Base-by-base conservation (phyloP, 345 rosid species). In the Mangifera indica region DNA sequence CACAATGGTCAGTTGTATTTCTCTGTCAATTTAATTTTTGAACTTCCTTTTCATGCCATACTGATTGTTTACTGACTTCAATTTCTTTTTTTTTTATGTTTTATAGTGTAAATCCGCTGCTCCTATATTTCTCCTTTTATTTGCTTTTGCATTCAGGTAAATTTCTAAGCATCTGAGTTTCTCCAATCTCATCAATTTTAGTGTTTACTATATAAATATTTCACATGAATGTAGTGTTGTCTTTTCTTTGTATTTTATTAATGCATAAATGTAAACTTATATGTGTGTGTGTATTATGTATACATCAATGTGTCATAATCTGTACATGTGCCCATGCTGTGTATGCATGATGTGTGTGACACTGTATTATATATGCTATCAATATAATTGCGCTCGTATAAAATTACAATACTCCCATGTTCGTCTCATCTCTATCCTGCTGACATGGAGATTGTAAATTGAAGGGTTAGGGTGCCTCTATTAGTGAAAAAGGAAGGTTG, bases 141-240 rank as follows among this genome's bases (percentile, higher is more conserved):
- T 96, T 76, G 97, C 99, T 77, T 96, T 96, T 88, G 98, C 98
- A 66, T 96, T 96, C 94, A 96, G 97, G 99, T 96, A 77, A 78
- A 55, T 59, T 61, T 78, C 71, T 67, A 53, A 32, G n/a, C 56
- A 60, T 48, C 52, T 46, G 45, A 45, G 49, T 66, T 74, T 26
- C 25, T 24, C 56, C 49, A 42, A 18, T 54, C 56, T 18, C 52
- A 17, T 26, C 49, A 69, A 69, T 52, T 63, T 25, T 49, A 11
- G 22, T 44, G 63, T 57, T 63, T 5, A 66, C 37, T 24, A 49
- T 34, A 46, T 24, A 69, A 18, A 60, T 59, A 45, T 57, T 14
- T 55, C 52, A 40, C 10, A 11, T n/a, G 56, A 69, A 45, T 54
- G 24, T 34, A 10, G 70, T 20, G 25, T 14, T 46, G 15, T 24